Evolutionary conservation across 2,329 filamentous ascomycete genomes (phyloP).

Genomic region (Cladosporium halotolerans): DNA sequence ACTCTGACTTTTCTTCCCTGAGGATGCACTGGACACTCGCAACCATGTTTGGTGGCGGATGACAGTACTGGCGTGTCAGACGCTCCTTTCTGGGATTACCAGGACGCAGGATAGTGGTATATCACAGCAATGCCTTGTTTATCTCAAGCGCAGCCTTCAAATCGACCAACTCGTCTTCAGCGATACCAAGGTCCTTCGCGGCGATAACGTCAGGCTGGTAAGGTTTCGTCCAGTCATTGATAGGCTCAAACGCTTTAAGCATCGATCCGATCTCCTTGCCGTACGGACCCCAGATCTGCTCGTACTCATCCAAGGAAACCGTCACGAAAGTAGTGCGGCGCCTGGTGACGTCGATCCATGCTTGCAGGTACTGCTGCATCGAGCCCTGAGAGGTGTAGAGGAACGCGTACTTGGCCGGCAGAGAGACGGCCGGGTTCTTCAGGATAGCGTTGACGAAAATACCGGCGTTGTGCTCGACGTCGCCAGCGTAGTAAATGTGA

Average conservation of each 20-base stretch:
- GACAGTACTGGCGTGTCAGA: too few relatives aligned
- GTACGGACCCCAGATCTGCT: conserved; percentile 5
- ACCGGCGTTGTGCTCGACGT: conserved; percentile 12
- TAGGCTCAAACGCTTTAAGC: conserved; percentile 6
- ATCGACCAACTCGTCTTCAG: conserved; percentile 2
- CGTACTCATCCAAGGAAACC: conserved; percentile 7
- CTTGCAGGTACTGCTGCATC: conserved; percentile 7
- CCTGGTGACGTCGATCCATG: conserved; percentile 12
- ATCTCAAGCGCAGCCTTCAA: conserved; percentile 10
- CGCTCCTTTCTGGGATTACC: too few relatives aligned
- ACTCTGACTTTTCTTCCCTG: too few relatives aligned
- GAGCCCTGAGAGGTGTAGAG: conserved; percentile 12
- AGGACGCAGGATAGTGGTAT: too few relatives aligned
- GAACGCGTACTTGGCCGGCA: conserved; percentile 10
- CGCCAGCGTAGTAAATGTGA: conserved; percentile 4
- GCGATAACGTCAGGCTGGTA: conserved; percentile 1
- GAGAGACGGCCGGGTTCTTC: conserved; percentile 9
- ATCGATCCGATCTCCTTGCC: conserved; percentile 11
- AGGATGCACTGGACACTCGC: too few relatives aligned
- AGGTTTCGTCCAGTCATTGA: conserved; percentile 1
- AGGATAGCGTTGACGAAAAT: conserved; percentile 12
- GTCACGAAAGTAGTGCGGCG: conserved; percentile 7
- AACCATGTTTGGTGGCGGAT: too few relatives aligned
- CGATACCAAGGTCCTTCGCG: conserved; percentile 10
- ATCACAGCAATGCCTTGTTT: conserved; percentile 6